phyloP scores from a whole-genome alignment of 371 early-diverging fungal genomes.

The Lichtheimia hyalospora region DNA sequence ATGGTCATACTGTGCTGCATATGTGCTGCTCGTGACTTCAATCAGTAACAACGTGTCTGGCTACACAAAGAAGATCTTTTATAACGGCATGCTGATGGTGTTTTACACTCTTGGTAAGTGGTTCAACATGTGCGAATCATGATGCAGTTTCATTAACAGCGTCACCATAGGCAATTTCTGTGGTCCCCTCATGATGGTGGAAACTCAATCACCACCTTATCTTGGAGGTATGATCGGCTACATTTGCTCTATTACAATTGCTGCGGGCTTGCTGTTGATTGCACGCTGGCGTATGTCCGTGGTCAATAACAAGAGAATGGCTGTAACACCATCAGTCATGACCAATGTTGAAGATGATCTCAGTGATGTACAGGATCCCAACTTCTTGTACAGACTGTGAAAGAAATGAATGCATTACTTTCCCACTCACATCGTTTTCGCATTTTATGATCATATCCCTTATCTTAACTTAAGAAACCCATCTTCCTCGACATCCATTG shows the following conservation, averaged over 20 bases:
- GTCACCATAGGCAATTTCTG: conserved; percentile 20
- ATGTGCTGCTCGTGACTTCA: conserved; percentile 29
- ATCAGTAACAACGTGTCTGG: conserved; percentile 23
- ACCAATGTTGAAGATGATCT: conserved; percentile 30
- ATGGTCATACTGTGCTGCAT: conserved; percentile 26
- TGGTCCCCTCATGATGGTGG: conserved; percentile 25
- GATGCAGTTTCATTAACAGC: background rate
- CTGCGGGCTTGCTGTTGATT: conserved; percentile 10
- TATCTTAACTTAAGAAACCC: background rate
- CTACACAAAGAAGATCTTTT: conserved; percentile 29
- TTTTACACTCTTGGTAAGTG: conserved; percentile 21
- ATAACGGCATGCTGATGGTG: conserved; percentile 26
- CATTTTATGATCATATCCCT: background rate
- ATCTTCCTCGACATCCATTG: conserved; percentile 1
- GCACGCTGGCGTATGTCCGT: conserved; percentile 25
- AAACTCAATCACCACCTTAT: conserved; percentile 13
- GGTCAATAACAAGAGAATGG: conserved; percentile 19
- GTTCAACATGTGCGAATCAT: too few species aligned
- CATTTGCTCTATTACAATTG: conserved; percentile 11
- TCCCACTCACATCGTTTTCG: background rate
- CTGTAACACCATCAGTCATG: conserved; percentile 6
- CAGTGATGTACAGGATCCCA: conserved; percentile 31
- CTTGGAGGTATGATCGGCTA: conserved; percentile 19
- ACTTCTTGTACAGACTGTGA: conserved; percentile 32
- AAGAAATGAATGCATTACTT: background rate